Evolutionary conservation across 495 filamentous ascomycete genomes (phyloP), one percentile per base, ranked within the genome.

Genomic region (Talaromyces adpressus): DNA sequence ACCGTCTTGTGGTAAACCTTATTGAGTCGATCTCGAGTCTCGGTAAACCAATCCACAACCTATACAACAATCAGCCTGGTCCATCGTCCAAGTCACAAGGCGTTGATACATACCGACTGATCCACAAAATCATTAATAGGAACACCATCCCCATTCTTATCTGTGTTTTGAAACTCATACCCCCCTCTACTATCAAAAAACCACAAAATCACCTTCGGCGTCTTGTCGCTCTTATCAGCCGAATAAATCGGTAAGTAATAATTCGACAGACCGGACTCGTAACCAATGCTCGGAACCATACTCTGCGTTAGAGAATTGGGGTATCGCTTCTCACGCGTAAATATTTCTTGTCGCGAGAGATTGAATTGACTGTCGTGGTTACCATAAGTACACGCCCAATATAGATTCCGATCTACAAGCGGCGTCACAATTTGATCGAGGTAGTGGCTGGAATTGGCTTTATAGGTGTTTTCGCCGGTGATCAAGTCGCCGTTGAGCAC

Each of bases 111-210:
- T 60, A 8, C 72, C 68, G 51, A 78, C 74, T 66, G 67, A 66
- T 25, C 45, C 53, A 16, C 64, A 61, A 11, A 89, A 68, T 80
- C 72, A 1, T 68, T 69, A 25, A 73, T 65, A 8, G 62, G 51
- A 11, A 76, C 65, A 12, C 79, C 66, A 7, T 69, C 68, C 16
- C 79, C 72, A 57, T 72, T 57, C 0, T 73, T 59, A 7, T 66
- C 64, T 30, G 62, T 61, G 16, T 73, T 64, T 51, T 86, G 82
- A 66, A 80, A 85, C 27, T 73, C 66, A 53, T 76, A 77, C 0
- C 89, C 89, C 41, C 89, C 89, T 36, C 81, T 80, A 60, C 79
- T 84, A 69, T 92, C 89, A 67, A 92, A 91, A 75, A 91, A 91
- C 87, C 87, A 92, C 32, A 91, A 78, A 3, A 92, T 65, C 12